Conservation (phyloP, 164 flowering plant species). For the Chimonanthus praecox region DNA sequence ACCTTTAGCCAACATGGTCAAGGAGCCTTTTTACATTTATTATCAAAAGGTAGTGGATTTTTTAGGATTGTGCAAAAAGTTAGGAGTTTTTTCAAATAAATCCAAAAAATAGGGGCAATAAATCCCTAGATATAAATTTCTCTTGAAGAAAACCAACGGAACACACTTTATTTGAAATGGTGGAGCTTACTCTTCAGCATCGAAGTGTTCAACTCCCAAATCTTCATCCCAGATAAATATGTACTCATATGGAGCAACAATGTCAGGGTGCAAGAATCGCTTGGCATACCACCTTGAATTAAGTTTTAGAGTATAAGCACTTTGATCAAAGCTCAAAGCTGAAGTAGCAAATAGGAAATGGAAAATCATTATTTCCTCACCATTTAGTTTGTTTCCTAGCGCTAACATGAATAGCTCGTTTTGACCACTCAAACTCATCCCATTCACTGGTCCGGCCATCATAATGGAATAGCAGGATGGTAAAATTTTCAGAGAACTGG, state of each 20-base stretch:
- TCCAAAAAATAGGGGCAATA: too few relatives aligned
- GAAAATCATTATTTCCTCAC: constrained; percentile 28
- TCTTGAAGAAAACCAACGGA: too few relatives aligned
- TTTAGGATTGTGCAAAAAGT: too few relatives aligned
- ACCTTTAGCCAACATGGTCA: too few relatives aligned
- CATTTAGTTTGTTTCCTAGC: constrained; percentile 83
- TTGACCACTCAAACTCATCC: constrained; percentile 98
- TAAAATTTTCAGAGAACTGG: constrained; percentile 88
- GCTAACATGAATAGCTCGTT: constrained; percentile 78
- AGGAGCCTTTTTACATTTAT: too few relatives aligned
- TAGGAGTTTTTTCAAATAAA: too few relatives aligned
- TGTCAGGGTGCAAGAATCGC: constrained; percentile 91
- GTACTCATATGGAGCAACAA: constrained; percentile 87
- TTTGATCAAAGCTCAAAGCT: neutral
- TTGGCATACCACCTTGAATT: constrained; percentile 92
- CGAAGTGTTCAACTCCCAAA: constrained; percentile 83
- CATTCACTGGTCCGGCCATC: constrained; percentile 83
- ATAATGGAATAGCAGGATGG: constrained; percentile 81
- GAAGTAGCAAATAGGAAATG: constrained; percentile 2
- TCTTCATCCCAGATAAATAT: constrained; percentile 99
- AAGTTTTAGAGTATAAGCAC: constrained; percentile 4
- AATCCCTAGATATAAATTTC: too few relatives aligned
- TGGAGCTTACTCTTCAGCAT: constrained; percentile 73
- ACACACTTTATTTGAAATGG: neutral
- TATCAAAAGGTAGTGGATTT: too few relatives aligned